phyloP scores from a whole-genome alignment of 495 filamentous ascomycete species.

The Neurospora pannonica region DNA sequence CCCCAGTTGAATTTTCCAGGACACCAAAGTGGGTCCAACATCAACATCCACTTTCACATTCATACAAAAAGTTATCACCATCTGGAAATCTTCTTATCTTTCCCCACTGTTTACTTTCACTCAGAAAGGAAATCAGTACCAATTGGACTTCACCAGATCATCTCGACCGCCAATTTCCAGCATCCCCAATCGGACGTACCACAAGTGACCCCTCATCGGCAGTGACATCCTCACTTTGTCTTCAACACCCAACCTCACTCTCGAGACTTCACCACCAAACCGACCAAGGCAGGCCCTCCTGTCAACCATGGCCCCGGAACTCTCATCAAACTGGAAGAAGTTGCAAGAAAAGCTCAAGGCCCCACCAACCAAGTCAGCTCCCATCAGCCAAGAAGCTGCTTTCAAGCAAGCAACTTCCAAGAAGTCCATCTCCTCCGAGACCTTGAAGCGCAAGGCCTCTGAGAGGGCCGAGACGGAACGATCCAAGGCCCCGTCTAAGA shows the following conservation, averaged over 20 bases:
- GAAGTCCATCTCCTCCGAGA: slow-evolving; percentile 23
- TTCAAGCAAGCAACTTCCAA: slow-evolving; percentile 15
- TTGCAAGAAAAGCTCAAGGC: slow-evolving; percentile 56
- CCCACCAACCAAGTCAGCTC: slow-evolving; percentile 30
- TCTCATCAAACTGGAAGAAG: slow-evolving; percentile 66
- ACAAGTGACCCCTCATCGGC: not conserved
- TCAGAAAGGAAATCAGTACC: not conserved
- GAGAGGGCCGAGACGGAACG: not conserved
- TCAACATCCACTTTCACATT: not conserved
- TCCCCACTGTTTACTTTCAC: not conserved
- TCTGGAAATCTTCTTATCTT: not conserved
- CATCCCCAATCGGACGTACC: not conserved
- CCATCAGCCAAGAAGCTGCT: slow-evolving; percentile 9
- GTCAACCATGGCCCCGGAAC: slow-evolving; percentile 27
- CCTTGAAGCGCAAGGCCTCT: not conserved
- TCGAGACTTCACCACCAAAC: not conserved
- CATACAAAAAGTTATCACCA: not conserved
- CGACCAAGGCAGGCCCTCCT: not conserved
- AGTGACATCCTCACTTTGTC: not conserved
- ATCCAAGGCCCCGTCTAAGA: not conserved
- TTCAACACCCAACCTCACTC: not conserved
- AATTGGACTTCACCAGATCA: not conserved
- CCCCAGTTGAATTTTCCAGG: not conserved
- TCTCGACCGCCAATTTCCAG: accelerated
- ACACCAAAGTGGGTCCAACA: not conserved